These are phyloP conservation scores for Calonectria leucothoes DNA, from an alignment of 2,329 filamentous ascomycete species.

Conservation along the genomic window DNA sequence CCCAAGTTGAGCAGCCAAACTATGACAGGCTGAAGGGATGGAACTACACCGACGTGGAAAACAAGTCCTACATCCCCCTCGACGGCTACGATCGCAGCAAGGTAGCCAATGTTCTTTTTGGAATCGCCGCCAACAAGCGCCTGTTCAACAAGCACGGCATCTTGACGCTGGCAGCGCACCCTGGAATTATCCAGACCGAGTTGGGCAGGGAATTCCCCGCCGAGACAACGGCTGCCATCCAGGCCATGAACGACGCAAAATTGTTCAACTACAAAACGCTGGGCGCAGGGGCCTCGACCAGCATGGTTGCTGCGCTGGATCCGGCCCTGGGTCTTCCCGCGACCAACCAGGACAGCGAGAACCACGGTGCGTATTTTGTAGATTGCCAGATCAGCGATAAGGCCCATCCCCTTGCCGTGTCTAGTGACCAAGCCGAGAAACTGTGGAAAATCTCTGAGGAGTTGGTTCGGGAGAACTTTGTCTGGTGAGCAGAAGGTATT, in stretches of 20 bases:
- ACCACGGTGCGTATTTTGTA: constrained; percentile 44
- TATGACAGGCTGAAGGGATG: constrained; percentile 22
- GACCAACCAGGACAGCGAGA: constrained; percentile 31
- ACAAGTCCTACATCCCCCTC: constrained; percentile 36
- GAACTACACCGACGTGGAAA: constrained; percentile 28
- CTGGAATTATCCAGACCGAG: constrained; percentile 49
- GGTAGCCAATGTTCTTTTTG: constrained; percentile 44
- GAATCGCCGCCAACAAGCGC: constrained; percentile 36
- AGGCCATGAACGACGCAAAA: constrained; percentile 19
- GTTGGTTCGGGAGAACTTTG: constrained; percentile 29
- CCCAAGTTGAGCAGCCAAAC: constrained; percentile 29
- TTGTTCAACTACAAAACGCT: constrained; percentile 34
- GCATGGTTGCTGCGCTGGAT: constrained; percentile 49
- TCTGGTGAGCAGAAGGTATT: background rate
- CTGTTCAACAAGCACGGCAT: constrained; percentile 47
- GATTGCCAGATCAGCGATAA: constrained; percentile 42
- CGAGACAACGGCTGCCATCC: constrained; percentile 27
- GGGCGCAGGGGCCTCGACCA: constrained; percentile 46
- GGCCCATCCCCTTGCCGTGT: constrained; percentile 26
- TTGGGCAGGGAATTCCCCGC: constrained; percentile 38
- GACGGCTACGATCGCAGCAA: constrained; percentile 44
- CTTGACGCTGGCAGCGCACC: constrained; percentile 45
- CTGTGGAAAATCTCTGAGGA: constrained; percentile 50
- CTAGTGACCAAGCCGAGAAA: constrained; percentile 45
- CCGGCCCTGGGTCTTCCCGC: constrained; percentile 30